Conservation (phyloP, 1,284 basidiomycete genomes). For the Ustilago esculenta region DNA sequence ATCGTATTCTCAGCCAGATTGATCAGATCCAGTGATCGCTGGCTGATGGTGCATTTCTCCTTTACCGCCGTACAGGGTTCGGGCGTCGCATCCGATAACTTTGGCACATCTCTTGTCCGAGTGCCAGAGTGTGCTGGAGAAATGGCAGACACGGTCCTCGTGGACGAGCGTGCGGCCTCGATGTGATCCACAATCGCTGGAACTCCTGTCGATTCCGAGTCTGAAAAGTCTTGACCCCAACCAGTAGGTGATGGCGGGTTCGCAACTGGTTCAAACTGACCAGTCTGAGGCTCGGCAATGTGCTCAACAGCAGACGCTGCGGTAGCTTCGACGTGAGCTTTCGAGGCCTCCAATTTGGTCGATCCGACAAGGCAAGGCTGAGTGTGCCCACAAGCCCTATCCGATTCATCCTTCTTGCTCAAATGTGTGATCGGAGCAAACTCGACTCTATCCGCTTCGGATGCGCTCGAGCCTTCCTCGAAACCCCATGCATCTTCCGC, state of each 20-base stretch:
- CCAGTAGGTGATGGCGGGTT: conserved; percentile 17
- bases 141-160: conserved; percentile 3
- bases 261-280: background rate
- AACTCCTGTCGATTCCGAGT: conserved; percentile 6
- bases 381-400: no score
- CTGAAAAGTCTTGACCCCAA: conserved; percentile 29
- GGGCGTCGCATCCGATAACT: background rate
- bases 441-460: conserved; percentile 23
- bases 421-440: conserved; percentile 5
- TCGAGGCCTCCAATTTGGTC: no score
- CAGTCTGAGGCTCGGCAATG: background rate
- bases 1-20: conserved; percentile 29
- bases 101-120: background rate
- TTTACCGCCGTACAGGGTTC: conserved; percentile 4
- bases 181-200: no score
- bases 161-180: no score
- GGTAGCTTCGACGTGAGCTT: background rate
- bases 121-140: background rate
- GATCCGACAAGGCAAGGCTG: no score
- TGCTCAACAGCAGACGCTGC: background rate
- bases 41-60: conserved; percentile 46
- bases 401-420: background rate
- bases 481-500: conserved; percentile 42
- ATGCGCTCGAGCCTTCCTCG: conserved; percentile 29
- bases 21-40: conserved; percentile 42